A percentile compares a stretch with the other conserved stretches of the same genome.
Conservation (phyloP, 140 eudicot genomes). For the Erigeron philadelphicus region DNA sequence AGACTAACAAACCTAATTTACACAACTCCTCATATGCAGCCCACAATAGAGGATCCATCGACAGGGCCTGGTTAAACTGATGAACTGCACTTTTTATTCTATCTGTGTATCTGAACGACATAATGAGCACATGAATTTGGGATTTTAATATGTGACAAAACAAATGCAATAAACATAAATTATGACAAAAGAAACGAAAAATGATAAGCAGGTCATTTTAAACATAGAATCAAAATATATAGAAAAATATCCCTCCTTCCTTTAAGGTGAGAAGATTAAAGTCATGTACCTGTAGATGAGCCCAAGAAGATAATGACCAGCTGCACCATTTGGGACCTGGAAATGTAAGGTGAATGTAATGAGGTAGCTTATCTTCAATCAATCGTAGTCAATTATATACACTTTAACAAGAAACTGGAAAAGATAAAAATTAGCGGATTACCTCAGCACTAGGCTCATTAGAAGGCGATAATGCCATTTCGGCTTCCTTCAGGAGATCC, state of each 20-base stretch:
- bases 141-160: conserved; percentile 15
- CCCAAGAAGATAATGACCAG: conserved; percentile 99
- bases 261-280: not conserved
- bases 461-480: conserved; percentile 69
- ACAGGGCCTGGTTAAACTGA: conserved; percentile 88
- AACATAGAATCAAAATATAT: conserved; percentile 7
- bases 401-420: conserved; percentile 4
- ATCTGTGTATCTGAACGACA: conserved; percentile 82
- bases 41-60: conserved; percentile 89
- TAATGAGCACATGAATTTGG: conserved; percentile 8
- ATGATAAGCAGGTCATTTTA: conserved; percentile 9
- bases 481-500: conserved; percentile 96
- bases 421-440: conserved; percentile 19
- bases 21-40: conserved; percentile 96
- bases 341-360: conserved; percentile 13
- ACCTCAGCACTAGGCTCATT: conserved; percentile 84
- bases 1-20: conserved; percentile 53
- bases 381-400: not conserved
- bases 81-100: conserved; percentile 66
- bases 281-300: conserved; percentile 75
- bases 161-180: conserved; percentile 12
- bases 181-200: conserved; percentile 4
- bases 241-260: not conserved
- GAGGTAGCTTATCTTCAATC: conserved; percentile 21
- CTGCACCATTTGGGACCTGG: conserved; percentile 98